Evolutionary conservation across 2,329 filamentous ascomycete genomes (phyloP).

Genomic region (Pseudogymnoascus sp.): DNA sequence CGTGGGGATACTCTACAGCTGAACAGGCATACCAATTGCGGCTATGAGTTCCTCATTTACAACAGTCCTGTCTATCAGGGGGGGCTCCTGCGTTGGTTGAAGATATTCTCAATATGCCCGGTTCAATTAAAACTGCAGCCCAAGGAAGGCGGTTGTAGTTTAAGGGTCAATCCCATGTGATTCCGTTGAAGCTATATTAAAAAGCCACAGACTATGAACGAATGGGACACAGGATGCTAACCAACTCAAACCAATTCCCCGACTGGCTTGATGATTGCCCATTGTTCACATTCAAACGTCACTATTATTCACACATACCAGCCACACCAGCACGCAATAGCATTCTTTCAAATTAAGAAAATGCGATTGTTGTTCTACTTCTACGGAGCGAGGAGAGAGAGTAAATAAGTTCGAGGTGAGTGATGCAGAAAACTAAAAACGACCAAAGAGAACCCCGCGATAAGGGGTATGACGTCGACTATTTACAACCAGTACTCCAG

Average conservation of each 20-base stretch:
- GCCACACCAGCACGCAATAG: neutral
- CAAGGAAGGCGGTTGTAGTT: neutral
- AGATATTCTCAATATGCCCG: neutral
- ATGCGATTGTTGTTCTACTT: neutral
- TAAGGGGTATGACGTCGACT: slow-evolving; percentile 6
- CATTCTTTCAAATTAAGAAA: neutral
- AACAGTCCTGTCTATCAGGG: neutral
- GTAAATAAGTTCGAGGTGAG: neutral
- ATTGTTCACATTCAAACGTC: neutral
- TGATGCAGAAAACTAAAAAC: slow-evolving; percentile 5
- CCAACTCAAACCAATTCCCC: neutral
- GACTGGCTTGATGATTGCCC: neutral
- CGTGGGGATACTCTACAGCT: neutral
- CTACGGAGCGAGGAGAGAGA: slow-evolving; percentile 4
- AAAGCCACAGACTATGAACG: neutral
- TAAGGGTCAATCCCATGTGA: neutral
- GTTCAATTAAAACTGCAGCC: neutral
- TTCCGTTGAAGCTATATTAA: neutral
- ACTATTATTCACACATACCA: neutral
- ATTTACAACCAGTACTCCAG: neutral
- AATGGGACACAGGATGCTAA: neutral
- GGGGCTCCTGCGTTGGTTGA: neutral
- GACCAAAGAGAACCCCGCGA: slow-evolving; percentile 1
- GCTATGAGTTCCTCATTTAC: neutral
- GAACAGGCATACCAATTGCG: neutral